These are phyloP conservation scores for Globisporangium okanoganense DNA, from an alignment of 352 stramenopile genomes.

Conservation along the genomic window DNA sequence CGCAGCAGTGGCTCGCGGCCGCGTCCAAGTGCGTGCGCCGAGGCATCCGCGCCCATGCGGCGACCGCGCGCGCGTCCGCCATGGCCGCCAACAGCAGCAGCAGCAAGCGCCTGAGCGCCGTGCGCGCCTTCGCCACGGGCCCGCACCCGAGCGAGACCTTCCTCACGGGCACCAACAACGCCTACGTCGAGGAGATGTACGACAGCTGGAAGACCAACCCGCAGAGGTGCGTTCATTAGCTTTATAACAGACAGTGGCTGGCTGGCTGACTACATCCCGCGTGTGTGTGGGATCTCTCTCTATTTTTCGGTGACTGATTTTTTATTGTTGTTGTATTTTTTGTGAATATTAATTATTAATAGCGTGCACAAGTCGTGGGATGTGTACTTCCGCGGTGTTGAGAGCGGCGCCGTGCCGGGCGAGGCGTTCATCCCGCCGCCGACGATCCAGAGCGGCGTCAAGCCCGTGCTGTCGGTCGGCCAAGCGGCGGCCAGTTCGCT, in stretches of 20 bases:
- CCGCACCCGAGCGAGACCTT: constrained; percentile 90
- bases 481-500: constrained; percentile 23
- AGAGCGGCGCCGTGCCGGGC: constrained; percentile 69
- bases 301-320: neutral
- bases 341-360: constrained; percentile 2
- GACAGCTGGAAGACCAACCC: constrained; percentile 91
- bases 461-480: constrained; percentile 48
- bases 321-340: no score
- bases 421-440: constrained; percentile 83
- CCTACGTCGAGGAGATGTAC: constrained; percentile 99
- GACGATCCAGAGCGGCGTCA: constrained; percentile 72
- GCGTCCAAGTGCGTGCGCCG: constrained; percentile 51
- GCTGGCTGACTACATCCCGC: no score
- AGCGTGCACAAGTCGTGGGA: constrained; percentile 87
- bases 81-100: neutral
- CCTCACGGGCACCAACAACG: constrained; percentile 90
- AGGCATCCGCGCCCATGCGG: constrained; percentile 30
- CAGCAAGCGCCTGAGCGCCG: constrained; percentile 12
- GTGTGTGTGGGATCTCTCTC: no score
- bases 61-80: constrained; percentile 12
- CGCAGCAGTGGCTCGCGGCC: constrained; percentile 53
- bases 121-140: constrained; percentile 54
- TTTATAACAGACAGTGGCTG: neutral
- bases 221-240: constrained; percentile 31
- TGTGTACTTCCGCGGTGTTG: constrained; percentile 83